Evolutionary conservation across 331 rosid genomes (phyloP), one percentile per base, ranked within the genome.

Genomic region (Arachis monticola): DNA sequence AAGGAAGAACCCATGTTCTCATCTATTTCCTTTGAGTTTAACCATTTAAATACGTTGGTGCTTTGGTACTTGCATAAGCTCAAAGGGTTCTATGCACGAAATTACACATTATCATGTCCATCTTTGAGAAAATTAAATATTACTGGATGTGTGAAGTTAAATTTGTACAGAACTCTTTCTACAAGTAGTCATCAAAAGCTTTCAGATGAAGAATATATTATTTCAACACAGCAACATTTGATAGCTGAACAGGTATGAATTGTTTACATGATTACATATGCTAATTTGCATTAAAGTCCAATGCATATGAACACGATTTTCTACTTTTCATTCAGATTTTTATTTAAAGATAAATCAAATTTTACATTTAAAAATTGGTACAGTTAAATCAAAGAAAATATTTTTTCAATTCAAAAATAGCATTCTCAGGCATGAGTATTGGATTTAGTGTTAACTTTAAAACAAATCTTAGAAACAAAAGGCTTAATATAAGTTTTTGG

Each of bases 221-320:
- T 6, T 22, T 12, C 73, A 3, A 14, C 9, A n/a, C 60, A 5
- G 0, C 58, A 42, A 7, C 22, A 31, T 12, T 73, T 73, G 47
- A 22, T 10, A 12, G 48, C 8, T 1, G 51, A 73, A 32, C 51
- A 73, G 77, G 69, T 73, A 73, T 22, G 22, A 5, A n/a, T 69
- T 14, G 13, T 27, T 6, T 63, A 5, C 10, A 2, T 7, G 8
- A 8, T 47, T 47, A 1, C 51, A 47, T 10, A 7, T 1, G 7
- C 38, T 1, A 31, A 5, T 5, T 10, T n/a, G 41, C 40, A 35
- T 35, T 2, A 35, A 35, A 35, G 40, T 35, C 40, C 40, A 35
- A 35, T 35, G 40, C 40, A 35, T 3, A 4, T 35, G 40, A 35
- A 35, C 40, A 2, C 4, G 5, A 4, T 35, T 35, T 35, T 35